Conservation (phyloP, 768 basidiomycete genomes). For the Hypholoma fasciculare region DNA sequence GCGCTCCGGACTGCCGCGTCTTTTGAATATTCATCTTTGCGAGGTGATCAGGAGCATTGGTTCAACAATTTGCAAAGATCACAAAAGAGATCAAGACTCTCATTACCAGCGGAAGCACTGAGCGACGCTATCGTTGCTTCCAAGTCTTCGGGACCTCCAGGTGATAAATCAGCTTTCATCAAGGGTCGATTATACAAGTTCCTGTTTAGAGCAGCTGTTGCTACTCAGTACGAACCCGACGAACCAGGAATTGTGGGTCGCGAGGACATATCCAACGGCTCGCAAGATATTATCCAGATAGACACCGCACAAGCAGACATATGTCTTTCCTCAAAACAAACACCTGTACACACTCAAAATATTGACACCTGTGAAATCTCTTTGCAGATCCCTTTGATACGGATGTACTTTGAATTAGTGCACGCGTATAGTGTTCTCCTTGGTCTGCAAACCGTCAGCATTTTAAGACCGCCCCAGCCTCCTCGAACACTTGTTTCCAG, state of each 20-base stretch:
- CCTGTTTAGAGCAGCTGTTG: conserved; percentile 59
- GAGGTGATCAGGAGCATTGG: conserved; percentile 35
- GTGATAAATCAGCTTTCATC: conserved; percentile 41
- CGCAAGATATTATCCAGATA: conserved; percentile 48
- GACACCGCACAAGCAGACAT: conserved; percentile 27
- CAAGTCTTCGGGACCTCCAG: conserved; percentile 28
- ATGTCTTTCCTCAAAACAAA: conserved; percentile 24
- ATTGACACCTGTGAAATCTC: conserved; percentile 47
- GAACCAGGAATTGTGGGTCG: conserved; percentile 59
- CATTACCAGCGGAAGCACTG: conserved; percentile 51
- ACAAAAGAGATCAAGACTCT: conserved; percentile 52
- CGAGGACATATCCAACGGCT: conserved; percentile 43
- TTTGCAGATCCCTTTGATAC: conserved; percentile 52
- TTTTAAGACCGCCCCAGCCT: conserved; percentile 28
- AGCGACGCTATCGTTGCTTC: conserved; percentile 45
- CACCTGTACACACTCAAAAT: conserved; percentile 13
- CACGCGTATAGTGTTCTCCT: conserved; percentile 73
- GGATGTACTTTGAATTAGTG: conserved; percentile 55
- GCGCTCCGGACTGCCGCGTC: conserved; percentile 56
- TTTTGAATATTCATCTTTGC: conserved; percentile 56
- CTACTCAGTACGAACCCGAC: conserved; percentile 68
- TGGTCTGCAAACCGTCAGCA: conserved; percentile 52
- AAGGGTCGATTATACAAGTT: conserved; percentile 47
- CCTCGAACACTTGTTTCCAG: not conserved
- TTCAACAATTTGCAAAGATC: conserved; percentile 36